Base-by-base conservation (phyloP, 805 yeast species). In the Starmerella stigmatis region DNA sequence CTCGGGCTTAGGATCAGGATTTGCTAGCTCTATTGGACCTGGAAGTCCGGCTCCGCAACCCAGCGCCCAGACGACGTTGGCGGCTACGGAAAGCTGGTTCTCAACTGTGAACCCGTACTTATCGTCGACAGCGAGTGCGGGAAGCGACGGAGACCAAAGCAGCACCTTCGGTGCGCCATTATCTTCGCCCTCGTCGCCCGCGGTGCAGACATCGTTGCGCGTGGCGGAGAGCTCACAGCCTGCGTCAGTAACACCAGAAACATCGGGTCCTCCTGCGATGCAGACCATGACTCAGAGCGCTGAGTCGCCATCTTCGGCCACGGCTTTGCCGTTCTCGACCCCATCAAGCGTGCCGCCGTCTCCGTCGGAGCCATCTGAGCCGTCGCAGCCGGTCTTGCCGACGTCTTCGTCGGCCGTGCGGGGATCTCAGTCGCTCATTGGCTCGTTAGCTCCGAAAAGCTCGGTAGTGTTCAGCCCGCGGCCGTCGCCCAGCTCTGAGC, bases 391-490 rank as follows among this genome's bases (percentile, higher is more conserved):
- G 4, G 27, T 22, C 5, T 19, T 34, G 19, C 38, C 38, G 9
- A 15, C 30, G 16, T 19, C 19, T 11, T 34, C 38, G 26, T 21
- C 38, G 27, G 27, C 27, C 3, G 20, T 23, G 27, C 27, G n/a
- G 12, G 11, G 7, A 1, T 34, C 38, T 8, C 26, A 34, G 27
- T 34, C 38, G 5, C 30, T 30, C 2, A 30, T 36, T n/a, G 40
- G 40, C 30, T 36, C 40, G 16, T 5, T 7, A 5, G 40, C 40
- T 4, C 15, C 22, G 6, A 36, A 36, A 30, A 23, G 30, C 29
- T 36, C 40, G 22, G 25, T 36, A 8, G 40, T 36, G 20, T 36
- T 25, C 31, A 25, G 13, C 6, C 40, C 40, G 15, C 40, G 23
- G 7, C 40, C 29, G 15, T 9, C 30, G 15, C 5, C 40, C 12